These are phyloP conservation scores for Brassica rapa DNA, from an alignment of 345 rosid species.

Conservation along the genomic window DNA sequence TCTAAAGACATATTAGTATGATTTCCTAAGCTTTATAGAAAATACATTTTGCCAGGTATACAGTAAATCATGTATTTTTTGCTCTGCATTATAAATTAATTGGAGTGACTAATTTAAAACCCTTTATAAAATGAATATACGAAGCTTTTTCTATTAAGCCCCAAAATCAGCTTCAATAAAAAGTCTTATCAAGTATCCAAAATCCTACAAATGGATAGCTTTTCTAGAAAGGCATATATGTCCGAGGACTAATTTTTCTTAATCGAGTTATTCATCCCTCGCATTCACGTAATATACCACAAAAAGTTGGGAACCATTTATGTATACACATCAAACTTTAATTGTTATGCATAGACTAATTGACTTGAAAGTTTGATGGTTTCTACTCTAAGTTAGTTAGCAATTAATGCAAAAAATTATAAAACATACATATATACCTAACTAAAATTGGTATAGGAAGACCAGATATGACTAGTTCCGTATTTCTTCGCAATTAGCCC, in stretches of 20 bases:
- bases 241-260: background rate
- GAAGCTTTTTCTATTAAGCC: background rate
- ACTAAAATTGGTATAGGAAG: background rate
- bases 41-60: background rate
- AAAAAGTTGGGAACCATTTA: conserved; percentile 18
- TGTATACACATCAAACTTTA: background rate
- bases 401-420: background rate
- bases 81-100: background rate
- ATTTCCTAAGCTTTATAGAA: too few relatives aligned
- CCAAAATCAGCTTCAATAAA: background rate
- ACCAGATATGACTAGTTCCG: background rate
- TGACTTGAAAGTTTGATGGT: conserved; percentile 15
- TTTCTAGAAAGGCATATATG: conserved; percentile 8
- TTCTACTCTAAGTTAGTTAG: background rate
- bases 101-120: background rate
- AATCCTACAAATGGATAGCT: conserved; percentile 1
- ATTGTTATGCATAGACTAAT: background rate
- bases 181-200: background rate
- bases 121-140: background rate
- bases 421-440: background rate
- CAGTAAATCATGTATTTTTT: background rate
- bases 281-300: conserved; percentile 8
- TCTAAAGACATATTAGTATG: too few relatives aligned
- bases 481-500: background rate
- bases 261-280: conserved; percentile 4